phyloP scores from a whole-genome alignment of 1,284 basidiomycete genomes.

The Ceraceosorus guamensis region DNA sequence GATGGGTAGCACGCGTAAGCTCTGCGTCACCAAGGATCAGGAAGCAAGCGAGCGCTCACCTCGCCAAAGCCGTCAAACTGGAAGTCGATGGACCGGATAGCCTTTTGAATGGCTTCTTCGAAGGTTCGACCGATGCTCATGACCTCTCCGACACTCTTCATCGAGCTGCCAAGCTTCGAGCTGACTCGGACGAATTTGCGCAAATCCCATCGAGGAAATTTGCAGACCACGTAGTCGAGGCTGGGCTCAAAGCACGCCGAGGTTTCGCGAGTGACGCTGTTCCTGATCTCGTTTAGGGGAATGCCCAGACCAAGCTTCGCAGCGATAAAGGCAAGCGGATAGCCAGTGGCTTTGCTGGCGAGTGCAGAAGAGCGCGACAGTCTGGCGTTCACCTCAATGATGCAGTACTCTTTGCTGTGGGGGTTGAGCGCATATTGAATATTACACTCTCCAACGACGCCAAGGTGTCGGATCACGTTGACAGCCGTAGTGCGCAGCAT shows the following conservation, averaged over 20 bases:
- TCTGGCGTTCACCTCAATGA: constrained; percentile 99
- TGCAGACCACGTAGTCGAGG: constrained; percentile 93
- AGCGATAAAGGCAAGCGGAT: constrained; percentile 95
- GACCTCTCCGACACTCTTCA: constrained; percentile 99
- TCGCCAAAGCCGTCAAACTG: constrained; percentile 79
- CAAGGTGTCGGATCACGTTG: constrained; percentile 94
- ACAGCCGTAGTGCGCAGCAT: constrained; percentile 97
- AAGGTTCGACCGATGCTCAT: constrained; percentile 98
- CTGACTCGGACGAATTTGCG: constrained; percentile 73
- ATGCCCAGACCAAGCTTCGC: constrained; percentile 95
- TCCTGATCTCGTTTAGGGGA: constrained; percentile 94
- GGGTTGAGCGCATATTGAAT: constrained; percentile 98
- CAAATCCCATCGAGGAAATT: constrained; percentile 97
- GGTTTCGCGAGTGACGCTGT: constrained; percentile 91
- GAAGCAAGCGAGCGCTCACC: too few relatives aligned
- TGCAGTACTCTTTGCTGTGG: constrained; percentile 88
- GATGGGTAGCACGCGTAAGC: too few relatives aligned
- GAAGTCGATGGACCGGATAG: constrained; percentile 91
- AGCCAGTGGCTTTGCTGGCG: constrained; percentile 96
- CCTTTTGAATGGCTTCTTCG: constrained; percentile 97
- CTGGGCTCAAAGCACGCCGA: constrained; percentile 96
- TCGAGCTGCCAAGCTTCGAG: constrained; percentile 41
- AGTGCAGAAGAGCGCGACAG: constrained; percentile 94
- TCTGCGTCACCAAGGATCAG: too few relatives aligned
- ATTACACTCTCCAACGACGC: constrained; percentile 96